These are phyloP conservation scores for Kwoniella pini DNA, from an alignment of 768 basidiomycete genomes.

Conservation along the genomic window DNA sequence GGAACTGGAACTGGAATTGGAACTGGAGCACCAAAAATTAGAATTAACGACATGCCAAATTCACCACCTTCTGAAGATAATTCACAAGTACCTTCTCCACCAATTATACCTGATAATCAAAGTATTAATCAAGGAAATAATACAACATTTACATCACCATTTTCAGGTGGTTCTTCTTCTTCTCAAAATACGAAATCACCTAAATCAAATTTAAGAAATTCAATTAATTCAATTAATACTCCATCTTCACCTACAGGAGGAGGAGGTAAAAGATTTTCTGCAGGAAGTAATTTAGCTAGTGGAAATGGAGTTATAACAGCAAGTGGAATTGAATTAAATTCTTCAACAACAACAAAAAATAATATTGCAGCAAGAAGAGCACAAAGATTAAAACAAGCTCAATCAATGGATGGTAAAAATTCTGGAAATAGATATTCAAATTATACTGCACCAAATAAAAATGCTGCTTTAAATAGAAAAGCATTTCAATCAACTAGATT, in stretches of 20 bases:
- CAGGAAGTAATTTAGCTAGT: background rate
- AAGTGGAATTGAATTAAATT: slow-evolving; percentile 1
- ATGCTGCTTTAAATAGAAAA: slow-evolving; percentile 29
- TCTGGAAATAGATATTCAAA: slow-evolving; percentile 11
- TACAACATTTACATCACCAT: background rate
- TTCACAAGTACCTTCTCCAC: slow-evolving; percentile 5
- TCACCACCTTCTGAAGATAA: slow-evolving; percentile 15
- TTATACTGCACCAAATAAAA: slow-evolving; percentile 5
- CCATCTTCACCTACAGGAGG: slow-evolving; percentile 10
- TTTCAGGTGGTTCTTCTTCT: background rate
- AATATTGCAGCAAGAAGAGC: slow-evolving; percentile 23
- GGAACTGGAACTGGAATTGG: too few relatives aligned
- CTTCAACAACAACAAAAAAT: slow-evolving; percentile 6
- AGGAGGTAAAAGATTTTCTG: background rate
- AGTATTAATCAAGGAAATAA: too few relatives aligned
- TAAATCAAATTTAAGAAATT: background rate
- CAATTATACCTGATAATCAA: background rate
- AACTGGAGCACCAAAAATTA: slow-evolving; percentile 13
- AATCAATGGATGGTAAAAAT: slow-evolving; percentile 7
- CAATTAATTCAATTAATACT: slow-evolving; percentile 3
- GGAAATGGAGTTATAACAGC: background rate
- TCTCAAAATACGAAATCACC: background rate
- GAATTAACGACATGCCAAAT: slow-evolving; percentile 26
- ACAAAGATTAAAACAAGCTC: slow-evolving; percentile 15
- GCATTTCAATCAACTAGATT: slow-evolving; percentile 52